Evolutionary conservation across 106 monocot species (phyloP).

Genomic region (Allium sativum): DNA sequence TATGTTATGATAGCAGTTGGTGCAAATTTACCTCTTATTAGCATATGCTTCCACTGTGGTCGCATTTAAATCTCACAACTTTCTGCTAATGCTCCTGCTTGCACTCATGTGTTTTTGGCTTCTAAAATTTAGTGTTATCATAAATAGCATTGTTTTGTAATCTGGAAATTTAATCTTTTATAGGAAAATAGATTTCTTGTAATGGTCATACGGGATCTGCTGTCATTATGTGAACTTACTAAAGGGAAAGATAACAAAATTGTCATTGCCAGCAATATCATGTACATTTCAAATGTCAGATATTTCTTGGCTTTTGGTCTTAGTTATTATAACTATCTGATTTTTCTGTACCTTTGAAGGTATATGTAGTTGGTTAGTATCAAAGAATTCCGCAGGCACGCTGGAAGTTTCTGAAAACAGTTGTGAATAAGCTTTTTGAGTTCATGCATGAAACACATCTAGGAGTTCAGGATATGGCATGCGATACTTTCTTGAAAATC

Average conservation of each 20-base stretch:
- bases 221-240: slow-evolving; percentile 97
- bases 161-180: neutral
- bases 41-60: too few species aligned
- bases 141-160: too few species aligned
- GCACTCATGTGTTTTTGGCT: too few species aligned
- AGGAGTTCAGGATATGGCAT: slow-evolving; percentile 99
- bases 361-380: slow-evolving; percentile 99
- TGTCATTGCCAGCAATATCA: slow-evolving; percentile 99
- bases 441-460: slow-evolving; percentile 99
- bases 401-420: slow-evolving; percentile 99
- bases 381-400: slow-evolving; percentile 95
- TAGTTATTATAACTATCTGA: neutral
- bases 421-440: slow-evolving; percentile 98
- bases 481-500: too few species aligned
- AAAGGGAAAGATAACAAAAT: slow-evolving; percentile 99
- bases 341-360: slow-evolving; percentile 30
- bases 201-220: slow-evolving; percentile 94
- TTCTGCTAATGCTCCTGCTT: too few species aligned
- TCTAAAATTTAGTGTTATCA: too few species aligned
- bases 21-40: too few species aligned
- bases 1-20: too few species aligned
- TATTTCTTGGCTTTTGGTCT: neutral
- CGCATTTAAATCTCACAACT: too few species aligned
- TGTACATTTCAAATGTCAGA: slow-evolving; percentile 27
- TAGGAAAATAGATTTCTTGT: slow-evolving; percentile 99